A percentile compares a stretch with the other conserved stretches of the same genome.
Evolutionary conservation across 75 land plant species (phyloP).

Genomic region (Pinus tabuliformis): DNA sequence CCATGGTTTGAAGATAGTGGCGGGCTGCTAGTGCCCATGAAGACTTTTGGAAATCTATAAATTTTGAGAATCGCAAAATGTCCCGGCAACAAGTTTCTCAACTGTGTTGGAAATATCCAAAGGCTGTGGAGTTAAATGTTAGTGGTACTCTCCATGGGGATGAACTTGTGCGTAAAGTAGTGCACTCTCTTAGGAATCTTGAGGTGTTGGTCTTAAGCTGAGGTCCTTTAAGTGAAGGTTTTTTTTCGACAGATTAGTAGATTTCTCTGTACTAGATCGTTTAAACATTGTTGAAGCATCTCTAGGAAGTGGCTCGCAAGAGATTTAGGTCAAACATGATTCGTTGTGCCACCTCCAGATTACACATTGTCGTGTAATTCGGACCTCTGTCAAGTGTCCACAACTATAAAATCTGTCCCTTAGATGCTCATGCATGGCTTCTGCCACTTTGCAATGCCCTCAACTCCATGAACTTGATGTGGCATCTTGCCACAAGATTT

Average conservation of each 20-base stretch:
- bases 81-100: constrained; percentile 33
- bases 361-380: too few relatives aligned
- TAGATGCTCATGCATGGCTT: too few relatives aligned
- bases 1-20: constrained; percentile 92
- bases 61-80: constrained; percentile 70
- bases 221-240: constrained; percentile 1
- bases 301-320: too few relatives aligned
- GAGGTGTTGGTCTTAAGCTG: background rate
- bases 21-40: constrained; percentile 85
- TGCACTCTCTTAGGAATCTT: constrained; percentile 7
- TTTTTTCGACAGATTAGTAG: background rate
- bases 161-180: constrained; percentile 4
- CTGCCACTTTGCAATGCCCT: too few relatives aligned
- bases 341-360: too few relatives aligned
- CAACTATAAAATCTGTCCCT: too few relatives aligned
- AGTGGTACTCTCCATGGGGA: background rate
- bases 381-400: too few relatives aligned
- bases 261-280: too few relatives aligned
- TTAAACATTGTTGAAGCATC: too few relatives aligned
- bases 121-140: constrained; percentile 7
- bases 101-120: constrained; percentile 4
- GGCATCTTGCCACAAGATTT: too few relatives aligned
- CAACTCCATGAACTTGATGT: too few relatives aligned
- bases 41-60: constrained; percentile 93
- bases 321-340: too few relatives aligned